Base-by-base conservation (phyloP, 169 alveolate genomes). In the Plasmodium sp. region DNA sequence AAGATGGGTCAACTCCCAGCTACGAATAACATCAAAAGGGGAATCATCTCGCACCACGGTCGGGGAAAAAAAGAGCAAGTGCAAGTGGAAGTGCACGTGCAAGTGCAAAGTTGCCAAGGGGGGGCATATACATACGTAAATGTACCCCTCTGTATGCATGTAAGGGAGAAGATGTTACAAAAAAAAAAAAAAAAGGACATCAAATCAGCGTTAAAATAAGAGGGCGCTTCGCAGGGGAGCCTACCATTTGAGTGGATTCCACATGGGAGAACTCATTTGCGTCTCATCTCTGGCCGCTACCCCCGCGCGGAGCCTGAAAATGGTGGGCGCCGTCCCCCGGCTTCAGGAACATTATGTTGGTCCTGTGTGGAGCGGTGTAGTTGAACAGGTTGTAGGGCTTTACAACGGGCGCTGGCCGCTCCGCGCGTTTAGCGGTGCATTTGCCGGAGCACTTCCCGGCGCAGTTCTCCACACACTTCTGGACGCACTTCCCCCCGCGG, bases 331-430 rank as follows among this genome's bases (percentile, higher is more conserved):
- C 31, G 0, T 45, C 12, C 27, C 72, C 27, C 9, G n/a, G 71
- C n/a, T 56, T 14, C 9, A 58, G 72, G 74, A 83, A 83, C 81
- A 83, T 83, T 16, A 81, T 18, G 7, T 31, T 83, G 16, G 91
- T 81, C n/a, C 27, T 48, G 51, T 81, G 51, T 27, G 86, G 45
- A 36, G 86, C 6, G 33, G 75, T 27, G 36, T 81, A 81, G 36
- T 81, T 81, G 48, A 81, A 81, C 36, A 81, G 31, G 14, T 81
- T 81, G 6, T 81, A 81, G 27, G 86, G 58, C 36, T 81, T 81
- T 3, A n/a, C 86, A 4, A 33, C n/a, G 5, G 86, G 34, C n/a
- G 31, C 16, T 5, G 27, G 36, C 7, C 34, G 75, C 73, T 9
- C 7, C 18, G 5, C 73, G 4, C 27, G 18, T 72, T 43, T n/a